A percentile compares a stretch with the other conserved stretches of the same genome.
phyloP scores from a whole-genome alignment of 352 stramenopile genomes.

The Phytopythium sindhum region DNA sequence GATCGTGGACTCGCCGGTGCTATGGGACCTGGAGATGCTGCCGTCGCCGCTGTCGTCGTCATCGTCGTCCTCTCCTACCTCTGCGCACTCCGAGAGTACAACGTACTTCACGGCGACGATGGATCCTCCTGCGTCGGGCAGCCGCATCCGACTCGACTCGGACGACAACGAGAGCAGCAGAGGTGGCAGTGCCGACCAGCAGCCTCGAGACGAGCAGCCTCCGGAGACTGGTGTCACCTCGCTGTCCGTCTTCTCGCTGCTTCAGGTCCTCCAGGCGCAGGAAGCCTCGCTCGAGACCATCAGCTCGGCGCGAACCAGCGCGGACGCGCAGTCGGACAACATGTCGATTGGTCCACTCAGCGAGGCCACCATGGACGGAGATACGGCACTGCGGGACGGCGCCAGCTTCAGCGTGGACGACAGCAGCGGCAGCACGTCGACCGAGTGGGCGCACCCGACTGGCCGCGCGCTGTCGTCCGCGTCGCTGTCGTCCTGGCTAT shows the following conservation, averaged over 20 bases:
- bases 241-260: slow-evolving; percentile 4
- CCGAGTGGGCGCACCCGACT: slow-evolving; percentile 1
- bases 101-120: background rate
- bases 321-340: background rate
- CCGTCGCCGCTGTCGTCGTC: background rate
- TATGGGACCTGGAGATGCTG: background rate
- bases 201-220: background rate
- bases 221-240: background rate
- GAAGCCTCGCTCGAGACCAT: slow-evolving; percentile 4
- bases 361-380: slow-evolving; percentile 1
- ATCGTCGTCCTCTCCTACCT: background rate
- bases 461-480: background rate
- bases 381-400: background rate
- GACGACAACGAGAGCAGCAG: background rate
- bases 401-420: background rate
- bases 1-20: background rate
- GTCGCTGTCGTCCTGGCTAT: slow-evolving; percentile 3
- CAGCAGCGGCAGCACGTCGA: background rate
- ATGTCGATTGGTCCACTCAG: slow-evolving; percentile 1
- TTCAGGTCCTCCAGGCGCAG: slow-evolving; percentile 1
- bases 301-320: background rate
- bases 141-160: slow-evolving; percentile 1
- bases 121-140: background rate
- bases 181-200: background rate
- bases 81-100: background rate